phyloP scores from a whole-genome alignment of 75 land plant genomes.

The Cryptomeria japonica region DNA sequence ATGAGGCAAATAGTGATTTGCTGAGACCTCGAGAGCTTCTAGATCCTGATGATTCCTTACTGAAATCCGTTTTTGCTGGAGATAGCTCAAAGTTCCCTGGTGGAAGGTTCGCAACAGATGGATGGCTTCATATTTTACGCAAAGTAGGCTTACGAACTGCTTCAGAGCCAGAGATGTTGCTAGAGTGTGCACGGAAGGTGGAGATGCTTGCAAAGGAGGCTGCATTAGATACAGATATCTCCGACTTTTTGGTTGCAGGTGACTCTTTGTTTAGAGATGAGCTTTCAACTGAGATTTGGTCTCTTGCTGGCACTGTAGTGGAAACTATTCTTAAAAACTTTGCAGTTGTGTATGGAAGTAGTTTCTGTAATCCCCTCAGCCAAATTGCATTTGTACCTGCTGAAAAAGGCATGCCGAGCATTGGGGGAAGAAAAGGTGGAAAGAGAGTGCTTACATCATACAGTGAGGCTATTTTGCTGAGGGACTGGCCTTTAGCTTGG shows the following conservation, averaged over 20 bases:
- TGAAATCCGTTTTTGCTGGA: conserved; percentile 67
- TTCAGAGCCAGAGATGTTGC: conserved; percentile 61
- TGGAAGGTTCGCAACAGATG: conserved; percentile 67
- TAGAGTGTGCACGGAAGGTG: conserved; percentile 85
- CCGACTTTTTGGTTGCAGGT: conserved; percentile 46
- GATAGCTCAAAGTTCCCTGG: conserved; percentile 76
- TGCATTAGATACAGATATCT: conserved; percentile 22
- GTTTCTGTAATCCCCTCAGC: conserved; percentile 77
- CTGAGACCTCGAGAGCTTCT: conserved; percentile 62
- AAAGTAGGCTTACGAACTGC: conserved; percentile 78
- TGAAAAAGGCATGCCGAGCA: conserved; percentile 74
- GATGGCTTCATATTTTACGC: conserved; percentile 81
- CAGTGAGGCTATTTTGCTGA: conserved; percentile 67
- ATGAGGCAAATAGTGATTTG: conserved; percentile 31
- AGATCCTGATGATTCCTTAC: conserved; percentile 73
- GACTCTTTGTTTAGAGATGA: conserved; percentile 24
- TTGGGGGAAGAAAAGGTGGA: conserved; percentile 66
- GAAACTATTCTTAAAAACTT: conserved; percentile 68
- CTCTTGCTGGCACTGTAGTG: conserved; percentile 68
- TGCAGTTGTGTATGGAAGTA: conserved; percentile 70
- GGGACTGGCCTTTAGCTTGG: conserved; percentile 98
- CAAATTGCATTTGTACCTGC: conserved; percentile 85
- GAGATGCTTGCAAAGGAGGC: conserved; percentile 69
- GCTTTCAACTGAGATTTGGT: conserved; percentile 66
- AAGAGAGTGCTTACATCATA: conserved; percentile 85